A percentile compares a stretch with the other conserved stretches of the same genome.
Conservation (phyloP, 2,329 filamentous ascomycete genomes). For the Fusarium marasasianum region DNA sequence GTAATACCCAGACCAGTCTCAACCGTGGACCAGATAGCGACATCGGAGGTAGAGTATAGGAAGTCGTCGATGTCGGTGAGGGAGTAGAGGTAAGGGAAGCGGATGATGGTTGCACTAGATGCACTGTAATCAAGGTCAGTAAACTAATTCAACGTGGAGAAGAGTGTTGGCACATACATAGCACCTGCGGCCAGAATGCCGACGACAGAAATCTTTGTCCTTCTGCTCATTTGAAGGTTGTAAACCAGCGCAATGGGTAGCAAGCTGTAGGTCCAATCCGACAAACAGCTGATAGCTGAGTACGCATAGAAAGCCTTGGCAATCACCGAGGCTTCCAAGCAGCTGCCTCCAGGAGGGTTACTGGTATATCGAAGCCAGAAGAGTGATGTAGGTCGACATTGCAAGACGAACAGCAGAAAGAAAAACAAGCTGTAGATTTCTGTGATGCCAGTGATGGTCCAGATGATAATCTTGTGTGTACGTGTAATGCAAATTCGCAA, state of each 20-base stretch:
- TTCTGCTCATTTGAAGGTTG: conserved; percentile 52
- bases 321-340: not conserved
- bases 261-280: conserved; percentile 53
- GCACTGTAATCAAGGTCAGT: conserved; percentile 1
- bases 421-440: conserved; percentile 49
- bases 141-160: fast-evolving
- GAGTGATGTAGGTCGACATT: conserved; percentile 51
- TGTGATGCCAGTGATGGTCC: conserved; percentile 31
- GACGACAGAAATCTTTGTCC: conserved; percentile 51
- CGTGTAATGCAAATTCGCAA: conserved; percentile 48
- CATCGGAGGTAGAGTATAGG: conserved; percentile 54
- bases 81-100: conserved; percentile 53
- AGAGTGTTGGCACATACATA: not conserved
- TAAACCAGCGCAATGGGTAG: conserved; percentile 54
- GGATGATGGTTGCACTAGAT: conserved; percentile 55
- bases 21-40: conserved; percentile 58
- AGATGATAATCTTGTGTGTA: conserved; percentile 3
- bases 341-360: conserved; percentile 4
- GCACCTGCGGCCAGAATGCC: conserved; percentile 31
- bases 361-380: conserved; percentile 49
- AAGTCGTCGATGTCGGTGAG: conserved; percentile 52
- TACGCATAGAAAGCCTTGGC: conserved; percentile 40
- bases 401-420: conserved; percentile 52
- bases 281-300: conserved; percentile 50
- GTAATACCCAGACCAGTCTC: conserved; percentile 55